These are phyloP conservation scores for Bombardia bombarda DNA, from an alignment of 495 filamentous ascomycete genomes.

Conservation along the genomic window DNA sequence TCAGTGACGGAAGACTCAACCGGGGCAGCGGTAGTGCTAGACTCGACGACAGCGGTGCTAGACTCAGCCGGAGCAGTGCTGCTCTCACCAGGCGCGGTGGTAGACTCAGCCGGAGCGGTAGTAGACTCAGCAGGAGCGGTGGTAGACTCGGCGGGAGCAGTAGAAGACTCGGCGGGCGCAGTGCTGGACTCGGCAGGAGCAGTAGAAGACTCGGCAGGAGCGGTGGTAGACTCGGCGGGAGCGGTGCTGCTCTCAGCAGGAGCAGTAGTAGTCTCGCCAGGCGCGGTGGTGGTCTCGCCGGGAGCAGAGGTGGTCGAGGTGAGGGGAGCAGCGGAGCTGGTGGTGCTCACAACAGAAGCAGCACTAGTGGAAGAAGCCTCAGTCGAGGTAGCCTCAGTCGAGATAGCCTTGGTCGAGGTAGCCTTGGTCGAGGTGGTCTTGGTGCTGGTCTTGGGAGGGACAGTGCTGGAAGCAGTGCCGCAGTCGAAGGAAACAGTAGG, in stretches of 20 bases:
- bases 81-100: background rate
- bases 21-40: slow-evolving; percentile 10
- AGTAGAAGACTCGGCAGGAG: slow-evolving; percentile 3
- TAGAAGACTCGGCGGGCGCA: slow-evolving; percentile 11
- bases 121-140: slow-evolving; percentile 1
- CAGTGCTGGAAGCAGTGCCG: slow-evolving; percentile 39
- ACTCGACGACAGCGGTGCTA: background rate
- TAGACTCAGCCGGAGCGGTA: slow-evolving; percentile 7
- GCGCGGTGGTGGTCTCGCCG: slow-evolving; percentile 5
- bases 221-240: slow-evolving; percentile 6
- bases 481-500: slow-evolving; percentile 79
- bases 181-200: slow-evolving; percentile 12
- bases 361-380: slow-evolving; percentile 12
- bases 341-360: slow-evolving; percentile 4
- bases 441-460: slow-evolving; percentile 22
- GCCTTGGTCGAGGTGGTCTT: slow-evolving; percentile 16
- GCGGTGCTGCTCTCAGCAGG: slow-evolving; percentile 18
- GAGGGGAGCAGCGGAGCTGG: background rate
- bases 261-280: slow-evolving; percentile 9
- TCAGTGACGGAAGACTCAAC: slow-evolving; percentile 9
- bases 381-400: too few relatives aligned
- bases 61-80: slow-evolving; percentile 2
- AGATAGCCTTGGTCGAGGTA: background rate
- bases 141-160: slow-evolving; percentile 1
- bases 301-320: slow-evolving; percentile 3